Base-by-base conservation (phyloP, 164 flowering plant genomes). In the Nymphaea thermarum region DNA sequence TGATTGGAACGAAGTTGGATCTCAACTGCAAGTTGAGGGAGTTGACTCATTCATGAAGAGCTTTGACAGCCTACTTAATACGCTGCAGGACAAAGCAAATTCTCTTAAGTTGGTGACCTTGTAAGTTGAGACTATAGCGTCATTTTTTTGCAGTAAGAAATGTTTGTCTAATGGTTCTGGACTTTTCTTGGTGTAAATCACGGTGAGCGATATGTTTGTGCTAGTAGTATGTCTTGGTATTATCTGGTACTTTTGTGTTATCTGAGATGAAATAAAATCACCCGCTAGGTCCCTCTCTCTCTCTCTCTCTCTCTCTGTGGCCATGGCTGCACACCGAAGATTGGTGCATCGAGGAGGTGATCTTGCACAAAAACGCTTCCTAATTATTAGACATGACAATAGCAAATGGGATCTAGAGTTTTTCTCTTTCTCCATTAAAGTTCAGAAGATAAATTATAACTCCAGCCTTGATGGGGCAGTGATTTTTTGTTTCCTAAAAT, bases 31-130 rank as follows among this genome's bases (percentile, higher is more conserved):
- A 78, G 42, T 73, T 42, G 98, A 95, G 82, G 99, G 99, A 59
- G 99, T 95, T 41, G 96, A 83, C 2, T 80, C 98, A 10, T 95
- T 95, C 80, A 90, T 82, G 89, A 92, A 92, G 84, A 84, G 94
- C 75, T 95, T 95, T 67, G 96, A 88, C 75, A 95, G 98, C 77
- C 86, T 95, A 74, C 90, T 95, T 15, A 84, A 74, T 44, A 90
- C 80, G 72, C 84, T 95, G 72, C 83, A 88, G 76, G 94, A 92
- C 82, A 95, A 91, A 87, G 98, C 94, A 6, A 82, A 79, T 71
- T 77, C 95, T 68, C 86, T 94, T 51, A 87, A 91, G 68, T 72
- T 86, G 74, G 88, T 86, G n/a, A 83, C 82, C 81, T 76, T 70
- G 75, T 88, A 71, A 81, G 78, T 53, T 44, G 64, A 57, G 10